Evolutionary conservation across 257 asterid genomes (phyloP).

Genomic region (Solanum ossicruentum): DNA sequence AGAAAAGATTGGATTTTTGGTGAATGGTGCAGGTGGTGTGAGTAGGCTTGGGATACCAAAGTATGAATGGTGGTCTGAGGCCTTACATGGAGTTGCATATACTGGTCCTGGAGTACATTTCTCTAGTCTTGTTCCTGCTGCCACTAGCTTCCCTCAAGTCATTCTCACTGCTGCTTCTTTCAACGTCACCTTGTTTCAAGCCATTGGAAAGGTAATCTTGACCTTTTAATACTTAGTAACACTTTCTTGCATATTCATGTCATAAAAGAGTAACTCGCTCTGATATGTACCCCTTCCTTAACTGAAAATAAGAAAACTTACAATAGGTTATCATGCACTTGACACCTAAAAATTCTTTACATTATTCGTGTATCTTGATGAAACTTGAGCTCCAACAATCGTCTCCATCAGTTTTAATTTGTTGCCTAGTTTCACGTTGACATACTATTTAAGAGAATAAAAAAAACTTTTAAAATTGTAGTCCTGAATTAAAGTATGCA

Average conservation of each 20-base stretch:
- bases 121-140: conserved; percentile 19
- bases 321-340: background rate
- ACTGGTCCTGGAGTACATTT: conserved; percentile 24
- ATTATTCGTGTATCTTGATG: background rate
- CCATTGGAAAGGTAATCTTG: conserved; percentile 25
- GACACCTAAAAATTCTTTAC: background rate
- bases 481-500: too few relatives aligned
- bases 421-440: background rate
- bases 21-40: conserved; percentile 3
- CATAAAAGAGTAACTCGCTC: background rate
- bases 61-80: conserved; percentile 50
- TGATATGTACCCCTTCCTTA: background rate
- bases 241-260: background rate
- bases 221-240: background rate
- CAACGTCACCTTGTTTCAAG: conserved; percentile 26
- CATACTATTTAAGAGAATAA: background rate
- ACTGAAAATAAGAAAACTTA: background rate
- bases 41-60: conserved; percentile 23
- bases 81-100: conserved; percentile 30
- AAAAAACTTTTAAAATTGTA: too few relatives aligned
- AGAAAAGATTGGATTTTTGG: conserved; percentile 27
- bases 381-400: background rate
- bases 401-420: background rate
- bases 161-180: conserved; percentile 41
- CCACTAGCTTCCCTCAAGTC: conserved; percentile 48